Evolutionary conservation across 2,329 filamentous ascomycete genomes (phyloP), one percentile per base, ranked within the genome.

Genomic region (Hypocreales sp.): DNA sequence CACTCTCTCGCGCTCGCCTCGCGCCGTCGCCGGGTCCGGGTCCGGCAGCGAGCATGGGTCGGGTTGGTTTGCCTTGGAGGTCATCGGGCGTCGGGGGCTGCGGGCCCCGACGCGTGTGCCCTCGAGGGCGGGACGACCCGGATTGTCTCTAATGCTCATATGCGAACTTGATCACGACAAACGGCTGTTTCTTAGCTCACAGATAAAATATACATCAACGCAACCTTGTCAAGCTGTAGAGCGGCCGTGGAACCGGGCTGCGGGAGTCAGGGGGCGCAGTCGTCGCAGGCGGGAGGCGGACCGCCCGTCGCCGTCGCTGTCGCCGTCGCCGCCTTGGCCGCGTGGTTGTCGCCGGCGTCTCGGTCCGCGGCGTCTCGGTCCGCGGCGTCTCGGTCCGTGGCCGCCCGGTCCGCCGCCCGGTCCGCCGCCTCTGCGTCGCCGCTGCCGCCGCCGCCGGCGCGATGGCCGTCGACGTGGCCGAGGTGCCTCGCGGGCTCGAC

Each of bases 401-500:
- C n/a, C n/a, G n/a, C n/a, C n/a, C n/a, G n/a, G n/a, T n/a, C n/a
- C n/a, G n/a, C n/a, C n/a, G n/a, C n/a, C n/a, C n/a, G n/a, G n/a
- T n/a, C n/a, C n/a, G n/a, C n/a, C n/a, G n/a, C n/a, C n/a, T n/a
- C n/a, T n/a, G n/a, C n/a, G n/a, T n/a, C n/a, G n/a, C n/a, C n/a
- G n/a, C n/a, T n/a, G n/a, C n/a, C n/a, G n/a, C n/a, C 11, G 20
- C 32, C 7, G 35, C 17, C 19, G 28, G 27, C 15, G 14, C 61
- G 46, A 28, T 64, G 50, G 29, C 70, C 60, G 49, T 86, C 79
- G 15, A 83, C 76, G 54, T 95, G 87, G 0, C 87, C 87, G 28
- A 94, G 56, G 44, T 87, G 68, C 35, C 79, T 65, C 1, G 58
- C 61, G 0, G 86, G 87, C 42, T 90, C 76, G 40, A 94, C 74